Percentiles rank a stretch among this genome's conserved stretches.
phyloP scores from a whole-genome alignment of 768 basidiomycete genomes.

The Pleurotus citrinopileatus region DNA sequence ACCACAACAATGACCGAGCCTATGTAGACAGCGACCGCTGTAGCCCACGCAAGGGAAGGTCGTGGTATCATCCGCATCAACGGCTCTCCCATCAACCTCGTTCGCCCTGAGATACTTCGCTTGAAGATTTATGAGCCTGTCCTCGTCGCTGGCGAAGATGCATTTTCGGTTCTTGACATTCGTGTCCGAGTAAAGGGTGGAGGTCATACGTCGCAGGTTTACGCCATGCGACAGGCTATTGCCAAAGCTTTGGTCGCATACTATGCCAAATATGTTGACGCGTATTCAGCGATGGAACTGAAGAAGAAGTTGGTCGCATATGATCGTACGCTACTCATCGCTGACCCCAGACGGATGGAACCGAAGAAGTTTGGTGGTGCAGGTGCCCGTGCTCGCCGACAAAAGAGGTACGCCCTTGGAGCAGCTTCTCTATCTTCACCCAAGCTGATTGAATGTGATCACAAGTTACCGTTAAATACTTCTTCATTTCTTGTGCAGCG shows the following conservation, averaged over 20 bases:
- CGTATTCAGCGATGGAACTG: conserved; percentile 93
- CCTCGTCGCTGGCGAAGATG: conserved; percentile 89
- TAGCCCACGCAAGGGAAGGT: conserved; percentile 95
- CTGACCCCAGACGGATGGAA: conserved; percentile 96
- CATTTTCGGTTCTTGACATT: conserved; percentile 87
- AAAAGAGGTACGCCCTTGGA: conserved; percentile 73
- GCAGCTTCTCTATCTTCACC: not conserved
- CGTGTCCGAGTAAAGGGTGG: conserved; percentile 98
- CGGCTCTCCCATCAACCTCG: conserved; percentile 93
- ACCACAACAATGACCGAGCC: conserved; percentile 5
- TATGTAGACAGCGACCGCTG: conserved; percentile 90
- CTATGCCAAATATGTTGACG: conserved; percentile 98
- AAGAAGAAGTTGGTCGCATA: conserved; percentile 98
- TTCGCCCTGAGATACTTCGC: conserved; percentile 93
- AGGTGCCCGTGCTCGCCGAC: conserved; percentile 97
- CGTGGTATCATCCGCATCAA: conserved; percentile 96
- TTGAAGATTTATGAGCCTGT: conserved; percentile 98
- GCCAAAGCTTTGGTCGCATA: conserved; percentile 97
- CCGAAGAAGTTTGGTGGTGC: conserved; percentile 99
- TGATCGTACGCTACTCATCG: conserved; percentile 87
- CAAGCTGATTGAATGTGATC: conserved; percentile 11
- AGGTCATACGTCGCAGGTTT: conserved; percentile 98
- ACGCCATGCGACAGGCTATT: conserved; percentile 98
- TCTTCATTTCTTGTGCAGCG: conserved; percentile 31
- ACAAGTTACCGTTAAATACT: conserved; percentile 77